These are phyloP conservation scores for Phytophthora cactorum DNA, from an alignment of 352 stramenopile genomes.

Conservation along the genomic window DNA sequence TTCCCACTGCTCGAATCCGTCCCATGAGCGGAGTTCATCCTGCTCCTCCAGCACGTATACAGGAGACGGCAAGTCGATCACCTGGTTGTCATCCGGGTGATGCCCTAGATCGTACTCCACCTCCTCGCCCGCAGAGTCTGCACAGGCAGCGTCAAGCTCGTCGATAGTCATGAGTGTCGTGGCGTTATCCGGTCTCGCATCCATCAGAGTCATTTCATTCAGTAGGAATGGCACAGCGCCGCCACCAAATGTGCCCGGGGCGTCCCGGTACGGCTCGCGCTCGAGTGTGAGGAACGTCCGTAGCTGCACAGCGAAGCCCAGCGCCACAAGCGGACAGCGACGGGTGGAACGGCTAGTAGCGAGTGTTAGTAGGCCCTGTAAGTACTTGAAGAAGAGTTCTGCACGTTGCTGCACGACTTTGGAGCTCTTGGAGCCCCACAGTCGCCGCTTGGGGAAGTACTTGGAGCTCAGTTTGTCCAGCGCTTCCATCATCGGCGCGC, in stretches of 20 bases:
- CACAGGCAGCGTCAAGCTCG: conserved; percentile 27
- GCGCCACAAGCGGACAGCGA: conserved; percentile 59
- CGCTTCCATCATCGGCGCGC: conserved; percentile 50
- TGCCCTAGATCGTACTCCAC: conserved; percentile 38
- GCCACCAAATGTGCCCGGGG: conserved; percentile 41
- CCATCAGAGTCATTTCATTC: conserved; percentile 47
- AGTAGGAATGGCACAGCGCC: conserved; percentile 54
- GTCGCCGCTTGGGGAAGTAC: conserved; percentile 60
- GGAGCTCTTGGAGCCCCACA: conserved; percentile 63
- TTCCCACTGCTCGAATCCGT: conserved; percentile 34
- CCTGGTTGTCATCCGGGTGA: conserved; percentile 21
- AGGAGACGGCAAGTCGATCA: conserved; percentile 28
- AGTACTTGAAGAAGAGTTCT: conserved; percentile 60
- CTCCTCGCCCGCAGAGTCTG: conserved; percentile 27
- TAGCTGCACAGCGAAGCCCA: conserved; percentile 59
- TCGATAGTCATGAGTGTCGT: conserved; percentile 67
- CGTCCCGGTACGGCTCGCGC: conserved; percentile 46
- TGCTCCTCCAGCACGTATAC: conserved; percentile 37
- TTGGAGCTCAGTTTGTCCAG: conserved; percentile 49
- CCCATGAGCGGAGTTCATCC: conserved; percentile 34
- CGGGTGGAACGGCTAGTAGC: conserved; percentile 57
- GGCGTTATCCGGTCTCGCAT: conserved; percentile 33
- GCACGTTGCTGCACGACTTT: conserved; percentile 52
- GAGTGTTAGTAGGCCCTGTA: conserved; percentile 61
- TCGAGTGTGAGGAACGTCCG: conserved; percentile 69